phyloP scores from a whole-genome alignment of 495 filamentous ascomycete species.

The Talaromyces stipitatus region DNA sequence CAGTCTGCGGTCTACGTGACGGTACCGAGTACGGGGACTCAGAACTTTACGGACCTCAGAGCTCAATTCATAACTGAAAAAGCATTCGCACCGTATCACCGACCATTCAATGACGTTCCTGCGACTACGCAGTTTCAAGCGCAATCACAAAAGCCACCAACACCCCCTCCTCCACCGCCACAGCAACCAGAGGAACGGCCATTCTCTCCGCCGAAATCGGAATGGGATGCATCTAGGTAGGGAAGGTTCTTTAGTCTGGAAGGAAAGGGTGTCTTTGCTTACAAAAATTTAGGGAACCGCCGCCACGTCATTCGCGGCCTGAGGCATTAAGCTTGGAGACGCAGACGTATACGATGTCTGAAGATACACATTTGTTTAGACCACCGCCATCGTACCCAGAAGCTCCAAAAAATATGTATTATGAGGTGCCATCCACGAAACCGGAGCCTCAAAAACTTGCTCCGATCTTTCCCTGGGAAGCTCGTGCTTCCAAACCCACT shows the following conservation, averaged over 20 bases:
- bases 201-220: slow-evolving; percentile 45
- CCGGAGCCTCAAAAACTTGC: slow-evolving; percentile 48
- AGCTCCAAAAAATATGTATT: slow-evolving; percentile 79
- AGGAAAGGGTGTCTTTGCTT: slow-evolving; percentile 8
- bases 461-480: slow-evolving; percentile 84
- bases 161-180: slow-evolving; percentile 25
- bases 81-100: background rate
- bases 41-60: slow-evolving; percentile 5
- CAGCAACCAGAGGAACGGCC: slow-evolving; percentile 32
- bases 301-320: slow-evolving; percentile 63
- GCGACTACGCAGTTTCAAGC: background rate
- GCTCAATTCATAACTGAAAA: background rate
- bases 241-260: slow-evolving; percentile 13
- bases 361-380: slow-evolving; percentile 60
- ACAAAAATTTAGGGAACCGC: slow-evolving; percentile 51
- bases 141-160: slow-evolving; percentile 2
- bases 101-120: background rate
- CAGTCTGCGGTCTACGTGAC: slow-evolving; percentile 28
- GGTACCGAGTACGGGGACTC: slow-evolving; percentile 7
- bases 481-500: slow-evolving; percentile 51
- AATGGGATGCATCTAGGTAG: slow-evolving; percentile 65
- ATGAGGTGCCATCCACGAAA: slow-evolving; percentile 60
- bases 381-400: slow-evolving; percentile 69
- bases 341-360: slow-evolving; percentile 69
- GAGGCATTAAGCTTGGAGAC: slow-evolving; percentile 71